phyloP scores from a whole-genome alignment of 768 basidiomycete species.

The Coprinopsis sp. region DNA sequence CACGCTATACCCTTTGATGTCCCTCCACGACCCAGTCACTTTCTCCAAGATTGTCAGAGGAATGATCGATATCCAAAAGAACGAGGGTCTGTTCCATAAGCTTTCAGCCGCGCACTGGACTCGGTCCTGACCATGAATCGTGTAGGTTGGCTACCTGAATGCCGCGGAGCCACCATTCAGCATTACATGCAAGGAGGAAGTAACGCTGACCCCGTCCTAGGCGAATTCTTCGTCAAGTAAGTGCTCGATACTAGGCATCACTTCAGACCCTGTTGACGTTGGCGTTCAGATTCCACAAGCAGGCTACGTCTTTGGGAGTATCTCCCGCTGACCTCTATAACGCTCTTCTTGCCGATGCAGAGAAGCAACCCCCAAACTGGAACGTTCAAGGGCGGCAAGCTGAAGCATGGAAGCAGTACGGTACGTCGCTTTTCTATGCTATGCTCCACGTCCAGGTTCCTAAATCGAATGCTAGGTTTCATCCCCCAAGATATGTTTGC shows the following conservation, averaged over 20 bases:
- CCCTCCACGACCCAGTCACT: slow-evolving; percentile 55
- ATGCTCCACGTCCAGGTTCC: background rate
- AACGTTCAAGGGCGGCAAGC: slow-evolving; percentile 59
- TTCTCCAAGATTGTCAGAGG: slow-evolving; percentile 59
- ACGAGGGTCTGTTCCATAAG: slow-evolving; percentile 44
- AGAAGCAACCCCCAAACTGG: slow-evolving; percentile 54
- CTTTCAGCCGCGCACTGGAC: no score
- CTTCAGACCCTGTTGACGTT: background rate
- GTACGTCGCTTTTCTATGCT: slow-evolving; percentile 22
- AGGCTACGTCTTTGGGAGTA: slow-evolving; percentile 44
- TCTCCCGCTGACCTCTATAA: slow-evolving; percentile 46
- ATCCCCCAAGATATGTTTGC: slow-evolving; percentile 37
- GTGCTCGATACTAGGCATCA: slow-evolving; percentile 11
- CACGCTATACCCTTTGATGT: slow-evolving; percentile 58
- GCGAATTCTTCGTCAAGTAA: slow-evolving; percentile 63
- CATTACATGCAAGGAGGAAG: slow-evolving; percentile 59
- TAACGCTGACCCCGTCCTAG: slow-evolving; percentile 59
- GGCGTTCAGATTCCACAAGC: slow-evolving; percentile 41
- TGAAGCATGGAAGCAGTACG: slow-evolving; percentile 50
- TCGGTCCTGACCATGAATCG: background rate
- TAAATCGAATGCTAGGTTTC: slow-evolving; percentile 25
- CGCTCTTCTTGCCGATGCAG: slow-evolving; percentile 56
- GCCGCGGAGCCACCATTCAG: slow-evolving; percentile 49
- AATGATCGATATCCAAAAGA: slow-evolving; percentile 62
- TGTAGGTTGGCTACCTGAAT: slow-evolving; percentile 64